Evolutionary conservation across 495 filamentous ascomycete species (phyloP), one percentile per base, ranked within the genome.

Genomic region (Pseudomonodictys pantanalensis): DNA sequence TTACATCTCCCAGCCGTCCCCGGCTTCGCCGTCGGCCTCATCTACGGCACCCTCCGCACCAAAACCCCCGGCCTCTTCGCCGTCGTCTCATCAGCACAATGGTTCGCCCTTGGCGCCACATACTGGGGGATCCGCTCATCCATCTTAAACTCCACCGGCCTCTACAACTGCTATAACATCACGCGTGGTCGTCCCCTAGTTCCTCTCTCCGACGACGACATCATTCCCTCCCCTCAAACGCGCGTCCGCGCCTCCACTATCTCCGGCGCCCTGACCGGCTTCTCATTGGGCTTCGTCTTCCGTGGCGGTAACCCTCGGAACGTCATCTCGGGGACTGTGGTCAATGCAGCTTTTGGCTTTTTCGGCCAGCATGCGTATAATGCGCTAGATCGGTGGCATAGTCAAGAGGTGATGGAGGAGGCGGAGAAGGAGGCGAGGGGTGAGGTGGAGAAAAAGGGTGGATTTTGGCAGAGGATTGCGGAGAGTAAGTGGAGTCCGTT

Each of bases 401-500:
- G 62, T 10, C 55, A 53, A 56, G 65, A 23, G 30, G 56, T 50
- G 35, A 26, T 24, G 38, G 51, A 43, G 43, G 24, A 32, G 30
- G 24, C 17, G 38, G 52, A 56, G 2, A 25, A 41, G 23, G 44
- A 11, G 5, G 28, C 22, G 43, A 66, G 70, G 68, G 70, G 71
- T 57, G 72, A 66, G 64, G 25, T 17, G 32, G 6, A 68, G 69
- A 54, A 15, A 32, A 41, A 12, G 56, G 66, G 17, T 67, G 81
- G 38, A 65, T 77, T 41, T n/a, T 41, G 38, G 55, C 73, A 80
- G 50, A 72, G 78, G 43, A 67, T 84, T 56, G 78, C 81, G 1
- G 75, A 79, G 43, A 88, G 86, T 10, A 89, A 84, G 76, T 96
- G 86, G 86, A 91, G 87, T 66, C 93, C 92, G 1, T 71, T 97